These are phyloP conservation scores for Pseudocercospora fuligena DNA, from an alignment of 2,329 filamentous ascomycete genomes.

Conservation along the genomic window DNA sequence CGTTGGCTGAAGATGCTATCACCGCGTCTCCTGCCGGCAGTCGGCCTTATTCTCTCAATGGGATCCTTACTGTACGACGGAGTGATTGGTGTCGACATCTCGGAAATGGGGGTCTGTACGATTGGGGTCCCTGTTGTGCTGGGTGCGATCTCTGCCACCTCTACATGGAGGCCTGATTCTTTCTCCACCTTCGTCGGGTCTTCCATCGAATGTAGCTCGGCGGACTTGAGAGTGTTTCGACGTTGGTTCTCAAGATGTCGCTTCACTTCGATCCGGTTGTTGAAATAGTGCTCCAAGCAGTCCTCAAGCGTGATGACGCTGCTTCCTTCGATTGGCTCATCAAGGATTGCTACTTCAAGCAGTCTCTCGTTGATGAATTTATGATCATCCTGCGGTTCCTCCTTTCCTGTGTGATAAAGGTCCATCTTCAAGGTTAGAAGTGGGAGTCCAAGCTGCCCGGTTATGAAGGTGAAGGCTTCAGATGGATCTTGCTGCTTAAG, in stretches of 20 bases:
- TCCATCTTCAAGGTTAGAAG: slow-evolving; percentile 91
- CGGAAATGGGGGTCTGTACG: slow-evolving; percentile 29
- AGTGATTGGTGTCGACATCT: slow-evolving; percentile 25
- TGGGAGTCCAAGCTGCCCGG: slow-evolving; percentile 83
- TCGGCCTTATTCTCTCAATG: slow-evolving; percentile 41
- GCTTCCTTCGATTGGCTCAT: slow-evolving; percentile 68
- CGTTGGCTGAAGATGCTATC: slow-evolving; percentile 58
- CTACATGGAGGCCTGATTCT: slow-evolving; percentile 46
- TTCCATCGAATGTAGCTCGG: slow-evolving; percentile 38
- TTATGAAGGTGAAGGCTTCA: slow-evolving; percentile 94
- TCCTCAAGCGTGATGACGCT: slow-evolving; percentile 76
- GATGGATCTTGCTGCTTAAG: slow-evolving; percentile 93
- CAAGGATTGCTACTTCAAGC: slow-evolving; percentile 87
- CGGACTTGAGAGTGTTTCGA: slow-evolving; percentile 61
- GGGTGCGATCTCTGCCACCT: slow-evolving; percentile 47
- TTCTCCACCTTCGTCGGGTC: slow-evolving; percentile 37
- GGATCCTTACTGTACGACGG: slow-evolving; percentile 35
- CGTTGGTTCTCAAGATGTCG: slow-evolving; percentile 68
- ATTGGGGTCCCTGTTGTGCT: slow-evolving; percentile 39
- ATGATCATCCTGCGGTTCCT: slow-evolving; percentile 83
- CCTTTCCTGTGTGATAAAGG: slow-evolving; percentile 88
- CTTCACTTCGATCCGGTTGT: slow-evolving; percentile 87
- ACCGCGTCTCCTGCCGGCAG: slow-evolving; percentile 47
- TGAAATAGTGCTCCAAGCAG: slow-evolving; percentile 93
- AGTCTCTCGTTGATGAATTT: slow-evolving; percentile 92